These are phyloP conservation scores for Malus hybrid DNA, from an alignment of 331 rosid genomes.

Conservation along the genomic window DNA sequence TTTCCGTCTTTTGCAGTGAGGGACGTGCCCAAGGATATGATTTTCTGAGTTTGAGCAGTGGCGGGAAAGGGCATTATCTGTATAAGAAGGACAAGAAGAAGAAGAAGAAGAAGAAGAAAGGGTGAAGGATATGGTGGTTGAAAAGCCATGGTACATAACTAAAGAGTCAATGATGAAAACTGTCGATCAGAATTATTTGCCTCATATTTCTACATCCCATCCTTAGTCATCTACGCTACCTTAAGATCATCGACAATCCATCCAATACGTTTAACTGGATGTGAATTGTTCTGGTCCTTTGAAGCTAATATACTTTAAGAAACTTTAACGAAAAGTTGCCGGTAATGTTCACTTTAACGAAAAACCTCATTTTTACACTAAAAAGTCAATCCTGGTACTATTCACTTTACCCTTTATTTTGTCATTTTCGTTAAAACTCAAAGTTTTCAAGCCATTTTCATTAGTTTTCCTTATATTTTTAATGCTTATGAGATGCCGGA, in stretches of 20 bases:
- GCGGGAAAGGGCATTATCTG: background rate
- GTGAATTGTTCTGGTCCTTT: background rate
- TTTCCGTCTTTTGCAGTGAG: background rate
- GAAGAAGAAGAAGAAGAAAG: background rate
- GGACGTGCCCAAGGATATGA: background rate
- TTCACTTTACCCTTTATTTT: too few species aligned
- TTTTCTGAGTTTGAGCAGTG: background rate
- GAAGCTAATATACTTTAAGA: too few species aligned
- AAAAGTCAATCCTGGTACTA: too few species aligned
- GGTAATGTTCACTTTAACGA: too few species aligned
- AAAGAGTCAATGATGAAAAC: background rate
- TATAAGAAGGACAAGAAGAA: background rate
- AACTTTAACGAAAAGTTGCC: too few species aligned
- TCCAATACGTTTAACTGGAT: background rate
- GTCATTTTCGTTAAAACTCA: too few species aligned
- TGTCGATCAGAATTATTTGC: background rate
- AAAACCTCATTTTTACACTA: too few species aligned
- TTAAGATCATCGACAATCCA: background rate
- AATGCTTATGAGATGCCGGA: too few species aligned
- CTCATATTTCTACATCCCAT: background rate
- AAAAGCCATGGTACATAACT: background rate
- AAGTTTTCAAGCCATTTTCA: too few species aligned
- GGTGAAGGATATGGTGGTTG: background rate
- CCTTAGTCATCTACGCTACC: background rate
- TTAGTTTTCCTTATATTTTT: too few species aligned